These are phyloP conservation scores for Sarocladiaceae sp. DNA, from an alignment of 2,329 filamentous ascomycete species.

Conservation along the genomic window DNA sequence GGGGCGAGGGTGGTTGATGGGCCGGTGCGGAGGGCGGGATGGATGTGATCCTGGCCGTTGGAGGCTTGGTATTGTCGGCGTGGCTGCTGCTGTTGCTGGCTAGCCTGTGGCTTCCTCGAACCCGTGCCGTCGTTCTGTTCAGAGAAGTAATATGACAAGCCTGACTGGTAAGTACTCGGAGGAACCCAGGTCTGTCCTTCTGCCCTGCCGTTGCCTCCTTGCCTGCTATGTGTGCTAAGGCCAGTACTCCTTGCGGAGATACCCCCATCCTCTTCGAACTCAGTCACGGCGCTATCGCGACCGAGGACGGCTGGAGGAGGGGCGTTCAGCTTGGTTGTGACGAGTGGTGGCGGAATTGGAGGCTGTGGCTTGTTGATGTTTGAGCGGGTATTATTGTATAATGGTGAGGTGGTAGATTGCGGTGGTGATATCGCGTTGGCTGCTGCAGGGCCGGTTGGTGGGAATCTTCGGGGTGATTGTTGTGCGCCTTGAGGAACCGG, in stretches of 20 bases:
- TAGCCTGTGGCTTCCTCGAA: slow-evolving; percentile 19
- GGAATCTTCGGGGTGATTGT: background rate
- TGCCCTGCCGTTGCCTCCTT: slow-evolving; percentile 12
- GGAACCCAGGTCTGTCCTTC: slow-evolving; percentile 47
- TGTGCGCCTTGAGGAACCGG: background rate
- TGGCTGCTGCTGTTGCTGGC: background rate
- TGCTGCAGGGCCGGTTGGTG: background rate
- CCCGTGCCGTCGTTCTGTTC: slow-evolving; percentile 53
- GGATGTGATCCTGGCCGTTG: background rate
- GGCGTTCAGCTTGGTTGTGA: slow-evolving; percentile 23
- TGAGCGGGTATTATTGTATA: slow-evolving; percentile 4
- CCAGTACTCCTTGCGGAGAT: slow-evolving; percentile 18
- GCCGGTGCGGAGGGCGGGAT: slow-evolving; percentile 5
- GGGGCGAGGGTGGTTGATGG: slow-evolving; percentile 6
- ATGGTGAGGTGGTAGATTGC: slow-evolving; percentile 5
- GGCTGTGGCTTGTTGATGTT: slow-evolving; percentile 9
- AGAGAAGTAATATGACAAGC: slow-evolving; percentile 44
- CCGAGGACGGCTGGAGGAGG: slow-evolving; percentile 15
- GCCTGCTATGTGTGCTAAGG: background rate
- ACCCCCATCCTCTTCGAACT: slow-evolving; percentile 49
- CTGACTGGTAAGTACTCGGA: slow-evolving; percentile 41
- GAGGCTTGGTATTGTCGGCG: background rate
- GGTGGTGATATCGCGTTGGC: background rate
- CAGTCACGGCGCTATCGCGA: slow-evolving; percentile 42
- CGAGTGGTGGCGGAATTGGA: slow-evolving; percentile 19